A percentile compares a stretch with the other conserved stretches of the same genome.
Evolutionary conservation across 192 early-diverging fungal species (phyloP).

Genomic region (Coemansia sp.): DNA sequence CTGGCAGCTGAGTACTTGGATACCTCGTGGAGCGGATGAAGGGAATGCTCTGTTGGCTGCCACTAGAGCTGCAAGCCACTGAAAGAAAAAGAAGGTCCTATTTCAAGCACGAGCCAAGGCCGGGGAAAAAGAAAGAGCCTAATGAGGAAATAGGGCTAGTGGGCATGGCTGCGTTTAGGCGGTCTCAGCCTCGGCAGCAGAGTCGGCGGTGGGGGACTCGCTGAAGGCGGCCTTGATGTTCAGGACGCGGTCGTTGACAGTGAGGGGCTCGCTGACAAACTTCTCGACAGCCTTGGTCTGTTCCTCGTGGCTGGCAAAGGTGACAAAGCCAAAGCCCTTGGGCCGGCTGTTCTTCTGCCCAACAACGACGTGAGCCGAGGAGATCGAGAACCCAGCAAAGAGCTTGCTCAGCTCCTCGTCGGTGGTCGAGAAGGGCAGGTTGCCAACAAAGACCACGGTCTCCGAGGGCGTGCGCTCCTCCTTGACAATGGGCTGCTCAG

Average conservation of each 20-base stretch:
- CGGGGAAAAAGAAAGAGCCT: neutral
- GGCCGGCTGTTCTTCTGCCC: conserved; percentile 63
- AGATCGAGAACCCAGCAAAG: conserved; percentile 71
- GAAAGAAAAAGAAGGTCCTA: neutral
- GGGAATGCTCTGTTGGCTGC: neutral
- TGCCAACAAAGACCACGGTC: conserved; percentile 76
- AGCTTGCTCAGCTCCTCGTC: conserved; percentile 69
- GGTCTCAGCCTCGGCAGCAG: conserved; percentile 1
- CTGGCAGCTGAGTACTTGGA: neutral
- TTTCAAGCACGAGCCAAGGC: neutral
- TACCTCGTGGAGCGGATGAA: too few species aligned
- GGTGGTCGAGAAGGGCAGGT: conserved; percentile 70
- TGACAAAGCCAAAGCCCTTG: conserved; percentile 97
- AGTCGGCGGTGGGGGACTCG: conserved; percentile 26
- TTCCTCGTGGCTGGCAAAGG: conserved; percentile 71
- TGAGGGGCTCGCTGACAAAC: conserved; percentile 19
- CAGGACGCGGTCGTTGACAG: conserved; percentile 31
- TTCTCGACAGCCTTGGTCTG: conserved; percentile 55
- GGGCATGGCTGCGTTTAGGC: neutral
- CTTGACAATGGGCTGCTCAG: conserved; percentile 23
- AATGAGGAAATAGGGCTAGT: neutral
- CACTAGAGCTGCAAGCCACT: neutral
- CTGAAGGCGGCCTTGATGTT: conserved; percentile 47
- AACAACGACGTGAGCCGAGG: conserved; percentile 72
- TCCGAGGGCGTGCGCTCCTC: conserved; percentile 36